phyloP scores from a whole-genome alignment of 345 rosid species.

The Arabis hirsuta region DNA sequence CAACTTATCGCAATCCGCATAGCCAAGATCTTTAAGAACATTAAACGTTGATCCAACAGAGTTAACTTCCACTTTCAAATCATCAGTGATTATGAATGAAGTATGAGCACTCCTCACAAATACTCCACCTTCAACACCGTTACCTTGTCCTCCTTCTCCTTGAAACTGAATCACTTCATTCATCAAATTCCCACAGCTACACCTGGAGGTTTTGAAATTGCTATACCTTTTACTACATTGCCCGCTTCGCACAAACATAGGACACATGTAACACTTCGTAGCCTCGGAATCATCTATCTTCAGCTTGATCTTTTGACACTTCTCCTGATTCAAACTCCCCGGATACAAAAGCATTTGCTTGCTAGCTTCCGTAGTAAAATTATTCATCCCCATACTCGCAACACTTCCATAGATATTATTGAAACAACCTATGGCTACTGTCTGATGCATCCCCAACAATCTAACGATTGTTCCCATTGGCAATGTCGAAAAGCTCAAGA shows the following conservation, averaged over 20 bases:
- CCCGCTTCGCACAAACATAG: not conserved
- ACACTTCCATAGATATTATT: slow-evolving; percentile 29
- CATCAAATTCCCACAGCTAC: slow-evolving; percentile 29
- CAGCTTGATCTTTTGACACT: not conserved
- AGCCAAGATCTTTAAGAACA: slow-evolving; percentile 6
- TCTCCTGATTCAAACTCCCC: not conserved
- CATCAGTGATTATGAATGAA: slow-evolving; percentile 28
- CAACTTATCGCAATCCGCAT: slow-evolving; percentile 2
- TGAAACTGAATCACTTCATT: not conserved
- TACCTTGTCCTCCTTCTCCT: slow-evolving; percentile 4
- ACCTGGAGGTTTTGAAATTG: not conserved
- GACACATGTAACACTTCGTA: slow-evolving; percentile 3
- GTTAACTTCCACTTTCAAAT: slow-evolving; percentile 17
- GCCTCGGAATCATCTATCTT: not conserved
- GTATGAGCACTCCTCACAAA: slow-evolving; percentile 6
- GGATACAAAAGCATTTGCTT: slow-evolving; percentile 31
- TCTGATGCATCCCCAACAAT: slow-evolving; percentile 11
- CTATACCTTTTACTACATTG: not conserved
- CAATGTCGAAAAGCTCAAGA: slow-evolving; percentile 26
- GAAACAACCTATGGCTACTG: slow-evolving; percentile 22
- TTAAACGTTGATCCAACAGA: not conserved
- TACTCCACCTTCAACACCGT: not conserved
- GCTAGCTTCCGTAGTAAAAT: slow-evolving; percentile 5
- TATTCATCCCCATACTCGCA: not conserved
- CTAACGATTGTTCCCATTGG: slow-evolving; percentile 35